Evolutionary conservation across 305 asterid genomes (phyloP).

Genomic region (Plantago rigida): DNA sequence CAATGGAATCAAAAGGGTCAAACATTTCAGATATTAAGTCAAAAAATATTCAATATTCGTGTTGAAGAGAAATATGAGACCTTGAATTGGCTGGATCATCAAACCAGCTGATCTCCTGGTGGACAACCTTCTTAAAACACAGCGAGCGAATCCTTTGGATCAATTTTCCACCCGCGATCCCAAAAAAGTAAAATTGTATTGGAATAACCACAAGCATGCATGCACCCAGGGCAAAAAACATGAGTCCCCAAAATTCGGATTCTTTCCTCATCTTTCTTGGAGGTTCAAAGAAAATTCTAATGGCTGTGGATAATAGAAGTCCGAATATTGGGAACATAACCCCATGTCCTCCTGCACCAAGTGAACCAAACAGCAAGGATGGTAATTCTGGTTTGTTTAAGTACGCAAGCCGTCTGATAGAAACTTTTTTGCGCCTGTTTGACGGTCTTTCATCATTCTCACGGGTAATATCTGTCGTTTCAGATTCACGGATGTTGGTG

Average conservation of each 20-base stretch:
- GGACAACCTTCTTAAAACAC: slow-evolving; percentile 57
- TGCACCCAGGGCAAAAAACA: slow-evolving; percentile 43
- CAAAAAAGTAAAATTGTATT: slow-evolving; percentile 59
- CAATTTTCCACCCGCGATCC: slow-evolving; percentile 67
- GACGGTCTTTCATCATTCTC: slow-evolving; percentile 23
- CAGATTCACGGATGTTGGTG: slow-evolving; percentile 33
- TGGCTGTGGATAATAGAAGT: slow-evolving; percentile 55
- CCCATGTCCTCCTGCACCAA: slow-evolving; percentile 54
- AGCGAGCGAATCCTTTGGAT: slow-evolving; percentile 65
- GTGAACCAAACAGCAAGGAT: slow-evolving; percentile 46
- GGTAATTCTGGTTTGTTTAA: slow-evolving; percentile 64
- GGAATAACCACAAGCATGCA: slow-evolving; percentile 39
- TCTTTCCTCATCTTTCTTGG: slow-evolving; percentile 40
- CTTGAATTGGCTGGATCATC: slow-evolving; percentile 81
- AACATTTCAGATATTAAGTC: background rate
- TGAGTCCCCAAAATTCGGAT: slow-evolving; percentile 51
- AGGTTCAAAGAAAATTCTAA: slow-evolving; percentile 59
- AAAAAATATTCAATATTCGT: background rate
- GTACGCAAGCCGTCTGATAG: slow-evolving; percentile 43
- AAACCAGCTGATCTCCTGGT: slow-evolving; percentile 82
- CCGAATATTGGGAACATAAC: slow-evolving; percentile 63
- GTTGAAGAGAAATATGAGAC: slow-evolving; percentile 28
- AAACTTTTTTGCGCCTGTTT: slow-evolving; percentile 34
- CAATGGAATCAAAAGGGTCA: slow-evolving; percentile 37
- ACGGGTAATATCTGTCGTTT: slow-evolving; percentile 22